Evolutionary conservation across 106 monocot genomes (phyloP).

Genomic region (Agapanthus africanus): DNA sequence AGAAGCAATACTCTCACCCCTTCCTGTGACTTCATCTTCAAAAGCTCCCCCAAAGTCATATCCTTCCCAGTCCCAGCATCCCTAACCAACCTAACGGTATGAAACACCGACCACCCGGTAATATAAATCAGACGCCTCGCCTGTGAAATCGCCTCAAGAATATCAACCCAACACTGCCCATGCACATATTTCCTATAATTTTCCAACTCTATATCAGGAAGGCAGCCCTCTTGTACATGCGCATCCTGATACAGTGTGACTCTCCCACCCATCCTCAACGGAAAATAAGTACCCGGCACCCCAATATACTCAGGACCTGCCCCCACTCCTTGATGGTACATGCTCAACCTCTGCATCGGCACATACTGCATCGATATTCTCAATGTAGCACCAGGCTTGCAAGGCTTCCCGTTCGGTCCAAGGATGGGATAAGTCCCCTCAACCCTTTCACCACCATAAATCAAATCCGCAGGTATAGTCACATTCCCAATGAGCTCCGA

Average conservation of each 20-base stretch:
- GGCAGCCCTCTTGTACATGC: constrained; percentile 67
- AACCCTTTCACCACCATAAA: constrained; percentile 48
- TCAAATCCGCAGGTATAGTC: constrained; percentile 44
- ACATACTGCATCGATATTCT: constrained; percentile 69
- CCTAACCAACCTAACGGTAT: constrained; percentile 57
- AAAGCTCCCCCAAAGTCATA: constrained; percentile 49
- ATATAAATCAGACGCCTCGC: constrained; percentile 74
- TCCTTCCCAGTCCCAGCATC: constrained; percentile 22
- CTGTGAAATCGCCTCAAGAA: constrained; percentile 52
- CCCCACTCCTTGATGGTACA: constrained; percentile 55
- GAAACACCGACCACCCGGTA: constrained; percentile 83
- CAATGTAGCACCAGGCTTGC: constrained; percentile 52
- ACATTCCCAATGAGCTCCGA: constrained; percentile 79
- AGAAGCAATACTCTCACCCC: constrained; percentile 83
- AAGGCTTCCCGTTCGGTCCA: constrained; percentile 61
- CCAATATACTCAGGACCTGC: constrained; percentile 53
- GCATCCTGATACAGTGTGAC: constrained; percentile 76
- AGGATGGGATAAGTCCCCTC: constrained; percentile 66
- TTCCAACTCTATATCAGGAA: constrained; percentile 54
- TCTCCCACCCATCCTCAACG: constrained; percentile 51
- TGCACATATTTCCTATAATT: constrained; percentile 47
- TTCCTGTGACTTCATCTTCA: constrained; percentile 82
- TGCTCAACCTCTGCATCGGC: constrained; percentile 50
- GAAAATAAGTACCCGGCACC: constrained; percentile 76
- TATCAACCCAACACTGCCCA: constrained; percentile 81